Conservation (phyloP, 768 basidiomycete genomes). For the Boletus edulis region DNA sequence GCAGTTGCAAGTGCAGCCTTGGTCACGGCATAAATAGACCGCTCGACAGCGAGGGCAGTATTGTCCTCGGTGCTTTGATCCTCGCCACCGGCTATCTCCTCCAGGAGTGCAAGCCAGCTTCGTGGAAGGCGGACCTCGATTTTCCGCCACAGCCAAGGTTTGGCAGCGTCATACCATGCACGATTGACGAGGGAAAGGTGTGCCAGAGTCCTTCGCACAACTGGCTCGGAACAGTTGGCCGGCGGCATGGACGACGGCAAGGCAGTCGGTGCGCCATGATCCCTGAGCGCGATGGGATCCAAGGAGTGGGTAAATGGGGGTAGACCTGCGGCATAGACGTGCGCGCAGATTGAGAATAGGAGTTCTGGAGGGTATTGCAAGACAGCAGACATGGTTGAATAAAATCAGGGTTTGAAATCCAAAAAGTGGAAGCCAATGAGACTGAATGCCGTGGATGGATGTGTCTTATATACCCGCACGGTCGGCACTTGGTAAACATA, state of each 20-base stretch:
- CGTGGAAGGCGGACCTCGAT: constrained; percentile 81
- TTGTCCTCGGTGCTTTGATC: constrained; percentile 47
- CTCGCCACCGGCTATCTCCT: constrained; percentile 74
- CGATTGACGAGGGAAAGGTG: constrained; percentile 75
- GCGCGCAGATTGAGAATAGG: constrained; percentile 67
- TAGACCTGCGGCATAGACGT: constrained; percentile 63
- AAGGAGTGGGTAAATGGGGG: constrained; percentile 56
- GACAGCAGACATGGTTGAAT: constrained; percentile 23
- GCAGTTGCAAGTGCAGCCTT: constrained; percentile 54
- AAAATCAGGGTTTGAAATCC: too few relatives aligned
- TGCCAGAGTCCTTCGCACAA: constrained; percentile 62
- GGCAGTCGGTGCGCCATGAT: constrained; percentile 50
- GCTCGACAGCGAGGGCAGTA: constrained; percentile 60
- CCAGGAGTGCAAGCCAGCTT: constrained; percentile 81
- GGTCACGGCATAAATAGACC: constrained; percentile 66
- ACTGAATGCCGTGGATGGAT: background rate
- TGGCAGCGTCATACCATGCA: constrained; percentile 79
- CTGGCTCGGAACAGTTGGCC: constrained; percentile 64
- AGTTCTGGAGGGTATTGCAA: constrained; percentile 68
- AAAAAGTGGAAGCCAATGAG: background rate
- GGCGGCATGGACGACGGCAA: constrained; percentile 75
- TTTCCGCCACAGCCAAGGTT: constrained; percentile 84
- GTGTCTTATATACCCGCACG: constrained; percentile 6
- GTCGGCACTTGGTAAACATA: constrained; percentile 6
- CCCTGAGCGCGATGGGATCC: constrained; percentile 59